Evolutionary conservation across 1,284 basidiomycete genomes (phyloP).

Genomic region (Prillingera fragicola): DNA sequence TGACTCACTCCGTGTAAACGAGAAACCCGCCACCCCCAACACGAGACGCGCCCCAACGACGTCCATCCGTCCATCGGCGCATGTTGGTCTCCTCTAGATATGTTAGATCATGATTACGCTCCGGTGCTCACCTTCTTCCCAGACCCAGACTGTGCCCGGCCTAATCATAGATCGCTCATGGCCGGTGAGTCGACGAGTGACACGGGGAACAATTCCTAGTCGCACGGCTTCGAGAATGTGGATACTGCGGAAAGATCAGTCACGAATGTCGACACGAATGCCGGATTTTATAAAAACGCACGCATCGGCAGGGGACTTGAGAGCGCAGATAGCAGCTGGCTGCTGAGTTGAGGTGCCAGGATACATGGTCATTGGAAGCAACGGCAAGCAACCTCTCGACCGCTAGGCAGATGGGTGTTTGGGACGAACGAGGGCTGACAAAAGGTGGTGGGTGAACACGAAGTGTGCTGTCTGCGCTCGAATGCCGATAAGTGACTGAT

Average conservation of each 20-base stretch:
- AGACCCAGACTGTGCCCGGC: conserved; percentile 90
- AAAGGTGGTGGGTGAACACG: too few species aligned
- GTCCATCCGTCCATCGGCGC: conserved; percentile 53
- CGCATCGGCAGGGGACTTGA: conserved; percentile 46
- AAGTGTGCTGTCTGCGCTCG: too few species aligned
- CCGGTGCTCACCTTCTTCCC: conserved; percentile 87
- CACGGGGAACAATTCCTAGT: conserved; percentile 77
- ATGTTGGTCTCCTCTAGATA: conserved; percentile 47
- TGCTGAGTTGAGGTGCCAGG: conserved; percentile 40
- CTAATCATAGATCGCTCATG: conserved; percentile 84
- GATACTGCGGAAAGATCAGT: conserved; percentile 47
- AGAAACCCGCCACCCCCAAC: conserved; percentile 51
- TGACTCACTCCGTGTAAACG: conserved; percentile 47
- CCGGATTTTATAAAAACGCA: conserved; percentile 19
- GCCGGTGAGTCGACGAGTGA: conserved; percentile 84
- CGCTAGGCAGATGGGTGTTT: too few species aligned
- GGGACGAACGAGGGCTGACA: too few species aligned
- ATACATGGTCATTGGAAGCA: conserved; percentile 34
- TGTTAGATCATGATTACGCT: not conserved
- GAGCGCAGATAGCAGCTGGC: conserved; percentile 43
- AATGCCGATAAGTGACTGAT: too few species aligned
- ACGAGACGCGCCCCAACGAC: conserved; percentile 51
- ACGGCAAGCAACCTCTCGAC: too few species aligned
- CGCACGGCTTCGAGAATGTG: conserved; percentile 90
- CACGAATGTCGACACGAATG: not conserved